These are phyloP conservation scores for Phytophthora macrochlamydospora DNA, from an alignment of 352 stramenopile genomes.

Conservation along the genomic window DNA sequence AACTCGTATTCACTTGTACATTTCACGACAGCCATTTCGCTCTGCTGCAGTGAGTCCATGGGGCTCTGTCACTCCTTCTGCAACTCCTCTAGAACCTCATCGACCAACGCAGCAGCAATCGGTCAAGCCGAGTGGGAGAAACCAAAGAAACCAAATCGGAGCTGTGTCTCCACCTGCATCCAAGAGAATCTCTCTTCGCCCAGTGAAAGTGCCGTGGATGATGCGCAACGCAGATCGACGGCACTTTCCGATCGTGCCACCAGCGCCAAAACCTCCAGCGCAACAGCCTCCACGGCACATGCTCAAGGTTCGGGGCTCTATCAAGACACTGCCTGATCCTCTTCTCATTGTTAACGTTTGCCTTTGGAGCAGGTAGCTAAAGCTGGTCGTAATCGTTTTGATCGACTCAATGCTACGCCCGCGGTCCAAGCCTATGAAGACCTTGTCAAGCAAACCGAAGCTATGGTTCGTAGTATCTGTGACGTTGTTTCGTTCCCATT, in stretches of 20 bases:
- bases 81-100: conserved; percentile 23
- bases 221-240: conserved; percentile 2
- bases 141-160: background rate
- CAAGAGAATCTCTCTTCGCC: conserved; percentile 27
- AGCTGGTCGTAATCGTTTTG: conserved; percentile 11
- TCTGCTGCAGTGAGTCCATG: conserved; percentile 27
- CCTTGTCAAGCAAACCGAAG: conserved; percentile 50
- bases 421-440: conserved; percentile 55
- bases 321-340: too few relatives aligned
- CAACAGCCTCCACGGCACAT: conserved; percentile 13
- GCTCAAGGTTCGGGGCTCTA: conserved; percentile 10
- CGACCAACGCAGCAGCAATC: conserved; percentile 8
- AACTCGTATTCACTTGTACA: background rate
- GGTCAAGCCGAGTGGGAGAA: conserved; percentile 4
- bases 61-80: conserved; percentile 16
- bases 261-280: background rate
- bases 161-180: conserved; percentile 11
- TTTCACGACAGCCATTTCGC: conserved; percentile 10
- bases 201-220: conserved; percentile 26
- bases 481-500: background rate
- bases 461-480: conserved; percentile 40
- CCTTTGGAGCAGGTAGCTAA: conserved; percentile 23
- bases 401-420: conserved; percentile 41
- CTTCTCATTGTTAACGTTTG: background rate
- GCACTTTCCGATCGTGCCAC: conserved; percentile 11